Conservation (phyloP, 495 filamentous ascomycete species). For the Usnea hakonensis region DNA sequence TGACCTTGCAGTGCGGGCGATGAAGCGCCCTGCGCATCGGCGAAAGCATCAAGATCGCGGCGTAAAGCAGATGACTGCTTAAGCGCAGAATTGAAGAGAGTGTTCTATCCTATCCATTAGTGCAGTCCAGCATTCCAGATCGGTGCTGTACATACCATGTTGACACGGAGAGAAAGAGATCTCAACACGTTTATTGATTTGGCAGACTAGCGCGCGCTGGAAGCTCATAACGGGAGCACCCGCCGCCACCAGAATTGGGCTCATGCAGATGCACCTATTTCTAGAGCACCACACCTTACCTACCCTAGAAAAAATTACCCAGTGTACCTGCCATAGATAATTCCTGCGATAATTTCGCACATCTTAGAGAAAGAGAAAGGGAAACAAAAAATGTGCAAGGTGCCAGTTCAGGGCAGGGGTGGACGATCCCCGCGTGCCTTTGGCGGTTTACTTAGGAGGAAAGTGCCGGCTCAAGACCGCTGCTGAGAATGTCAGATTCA, state of each 20-base stretch:
- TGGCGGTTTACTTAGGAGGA: not conserved
- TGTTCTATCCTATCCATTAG: slow-evolving; percentile 49
- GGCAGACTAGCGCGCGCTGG: not conserved
- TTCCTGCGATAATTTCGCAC: not conserved
- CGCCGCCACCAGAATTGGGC: not conserved
- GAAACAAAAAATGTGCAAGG: not conserved
- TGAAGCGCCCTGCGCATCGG: slow-evolving; percentile 52
- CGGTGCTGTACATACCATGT: slow-evolving; percentile 19
- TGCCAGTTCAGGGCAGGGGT: not conserved
- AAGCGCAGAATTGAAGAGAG: slow-evolving; percentile 89
- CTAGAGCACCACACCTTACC: not conserved
- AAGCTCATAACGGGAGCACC: not conserved
- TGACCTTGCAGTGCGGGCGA: slow-evolving; percentile 59
- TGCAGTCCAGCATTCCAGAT: not conserved
- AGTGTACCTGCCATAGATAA: not conserved
- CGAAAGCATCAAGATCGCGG: slow-evolving; percentile 69
- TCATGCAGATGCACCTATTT: not conserved
- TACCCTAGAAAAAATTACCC: no score
- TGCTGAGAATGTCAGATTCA: not conserved
- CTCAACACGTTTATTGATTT: not conserved
- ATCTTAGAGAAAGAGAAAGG: not conserved
- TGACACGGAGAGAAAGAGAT: not conserved
- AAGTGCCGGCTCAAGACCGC: not conserved
- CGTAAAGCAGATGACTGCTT: slow-evolving; percentile 87
- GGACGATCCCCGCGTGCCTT: not conserved